Evolutionary conservation across 495 filamentous ascomycete species (phyloP).

Genomic region (Hypoxylon lienhwacheense): DNA sequence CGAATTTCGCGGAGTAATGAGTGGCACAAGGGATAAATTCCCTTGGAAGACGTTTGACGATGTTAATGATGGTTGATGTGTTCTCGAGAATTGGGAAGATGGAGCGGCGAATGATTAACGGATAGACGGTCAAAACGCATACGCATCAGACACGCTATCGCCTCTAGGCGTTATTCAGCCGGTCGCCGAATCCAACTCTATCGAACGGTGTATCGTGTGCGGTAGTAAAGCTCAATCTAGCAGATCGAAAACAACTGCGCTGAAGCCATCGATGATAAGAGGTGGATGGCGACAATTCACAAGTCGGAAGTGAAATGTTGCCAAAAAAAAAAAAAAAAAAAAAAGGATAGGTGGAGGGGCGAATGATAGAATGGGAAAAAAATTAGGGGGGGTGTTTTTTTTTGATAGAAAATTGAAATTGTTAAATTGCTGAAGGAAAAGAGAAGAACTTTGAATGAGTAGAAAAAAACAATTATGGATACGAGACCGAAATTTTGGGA

Average conservation of each 20-base stretch:
- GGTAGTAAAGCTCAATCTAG: no score
- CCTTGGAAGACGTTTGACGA: slow-evolving; percentile 11
- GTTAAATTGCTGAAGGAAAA: no score
- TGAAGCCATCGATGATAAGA: slow-evolving; percentile 10
- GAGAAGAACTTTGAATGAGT: no score
- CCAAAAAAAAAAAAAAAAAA: slow-evolving; percentile 3
- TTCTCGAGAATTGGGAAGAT: neutral
- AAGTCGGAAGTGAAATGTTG: slow-evolving; percentile 9
- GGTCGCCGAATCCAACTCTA: slow-evolving; percentile 17
- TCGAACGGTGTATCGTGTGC: no score
- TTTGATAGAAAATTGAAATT: slow-evolving; percentile 23
- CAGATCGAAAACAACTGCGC: slow-evolving; percentile 24
- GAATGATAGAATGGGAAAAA: slow-evolving; percentile 12
- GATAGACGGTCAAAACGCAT: slow-evolving; percentile 18
- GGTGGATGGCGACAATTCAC: slow-evolving; percentile 16
- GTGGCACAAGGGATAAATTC: slow-evolving; percentile 26
- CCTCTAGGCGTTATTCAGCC: slow-evolving; percentile 14
- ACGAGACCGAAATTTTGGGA: slow-evolving; percentile 4
- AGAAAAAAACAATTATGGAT: no score
- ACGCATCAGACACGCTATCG: slow-evolving; percentile 30
- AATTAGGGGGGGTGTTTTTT: no score
- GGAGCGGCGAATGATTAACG: neutral
- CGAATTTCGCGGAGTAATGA: slow-evolving; percentile 33
- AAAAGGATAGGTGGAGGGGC: slow-evolving; percentile 6
- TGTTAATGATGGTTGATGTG: slow-evolving; percentile 1